Evolutionary conservation across 768 basidiomycete genomes (phyloP).

Genomic region (Russula virescens): DNA sequence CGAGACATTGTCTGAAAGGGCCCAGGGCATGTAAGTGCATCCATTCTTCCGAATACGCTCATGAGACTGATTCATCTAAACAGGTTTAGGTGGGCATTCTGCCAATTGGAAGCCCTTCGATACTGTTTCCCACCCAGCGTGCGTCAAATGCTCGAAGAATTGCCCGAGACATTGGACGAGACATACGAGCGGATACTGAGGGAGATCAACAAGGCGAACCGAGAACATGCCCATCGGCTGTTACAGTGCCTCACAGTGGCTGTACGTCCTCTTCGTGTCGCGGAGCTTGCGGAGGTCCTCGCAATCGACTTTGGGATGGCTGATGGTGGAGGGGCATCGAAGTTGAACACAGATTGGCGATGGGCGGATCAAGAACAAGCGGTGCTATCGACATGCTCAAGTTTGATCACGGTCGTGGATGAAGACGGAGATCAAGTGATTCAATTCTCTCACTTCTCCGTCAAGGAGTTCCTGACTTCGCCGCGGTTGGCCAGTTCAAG

Average conservation of each 20-base stretch:
- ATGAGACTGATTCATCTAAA: background rate
- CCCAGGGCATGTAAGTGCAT: background rate
- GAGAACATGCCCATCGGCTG: background rate
- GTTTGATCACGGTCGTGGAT: background rate
- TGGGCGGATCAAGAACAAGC: background rate
- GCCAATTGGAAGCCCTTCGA: background rate
- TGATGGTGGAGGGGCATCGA: background rate
- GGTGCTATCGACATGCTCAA: background rate
- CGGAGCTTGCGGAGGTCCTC: background rate
- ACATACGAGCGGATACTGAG: background rate
- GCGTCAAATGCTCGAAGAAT: background rate
- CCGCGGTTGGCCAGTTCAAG: background rate
- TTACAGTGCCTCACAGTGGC: background rate
- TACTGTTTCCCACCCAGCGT: background rate
- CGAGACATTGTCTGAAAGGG: background rate
- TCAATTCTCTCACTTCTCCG: slow-evolving; percentile 2
- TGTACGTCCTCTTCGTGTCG: background rate
- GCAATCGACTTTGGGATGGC: background rate
- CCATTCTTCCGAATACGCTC: background rate
- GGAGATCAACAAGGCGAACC: slow-evolving; percentile 1
- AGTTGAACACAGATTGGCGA: background rate
- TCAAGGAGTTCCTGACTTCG: slow-evolving; percentile 1
- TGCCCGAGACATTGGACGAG: background rate
- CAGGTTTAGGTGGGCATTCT: background rate
- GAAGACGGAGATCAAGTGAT: background rate